A percentile compares a stretch with the other conserved stretches of the same genome.
Conservation (phyloP, 2,329 filamentous ascomycete species). For the Penicillium sp. region DNA sequence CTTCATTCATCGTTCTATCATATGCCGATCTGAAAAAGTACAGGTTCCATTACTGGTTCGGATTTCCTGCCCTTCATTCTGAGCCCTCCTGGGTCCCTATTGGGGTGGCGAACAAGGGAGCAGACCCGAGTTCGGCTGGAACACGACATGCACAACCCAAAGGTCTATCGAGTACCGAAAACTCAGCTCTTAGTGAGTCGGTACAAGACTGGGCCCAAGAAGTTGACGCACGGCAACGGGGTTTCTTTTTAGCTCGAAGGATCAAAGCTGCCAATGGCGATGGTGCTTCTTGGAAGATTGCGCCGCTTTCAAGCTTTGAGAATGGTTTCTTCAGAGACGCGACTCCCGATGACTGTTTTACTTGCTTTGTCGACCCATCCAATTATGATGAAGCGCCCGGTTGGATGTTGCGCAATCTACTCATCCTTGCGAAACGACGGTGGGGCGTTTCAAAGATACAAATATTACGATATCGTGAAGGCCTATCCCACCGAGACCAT, state of each 20-base stretch:
- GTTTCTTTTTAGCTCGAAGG: slow-evolving; percentile 94
- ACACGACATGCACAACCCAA: slow-evolving; percentile 27
- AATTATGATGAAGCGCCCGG: slow-evolving; percentile 86
- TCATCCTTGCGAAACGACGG: slow-evolving; percentile 81
- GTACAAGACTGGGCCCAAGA: slow-evolving; percentile 87
- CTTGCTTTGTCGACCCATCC: slow-evolving; percentile 90
- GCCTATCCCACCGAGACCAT: slow-evolving; percentile 75
- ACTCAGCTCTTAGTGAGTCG: slow-evolving; percentile 75
- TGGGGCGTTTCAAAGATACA: slow-evolving; percentile 79
- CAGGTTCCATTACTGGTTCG: slow-evolving; percentile 97
- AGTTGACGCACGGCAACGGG: slow-evolving; percentile 81
- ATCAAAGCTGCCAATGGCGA: slow-evolving; percentile 3
- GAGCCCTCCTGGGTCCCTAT: slow-evolving; percentile 78
- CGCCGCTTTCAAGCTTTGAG: slow-evolving; percentile 77
- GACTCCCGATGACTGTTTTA: slow-evolving; percentile 73
- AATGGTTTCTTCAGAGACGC: slow-evolving; percentile 81
- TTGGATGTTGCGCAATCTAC: slow-evolving; percentile 89
- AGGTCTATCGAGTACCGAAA: slow-evolving; percentile 69
- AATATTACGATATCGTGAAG: slow-evolving; percentile 88
- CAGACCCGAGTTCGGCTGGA: slow-evolving; percentile 26
- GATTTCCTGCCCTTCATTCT: slow-evolving; percentile 90
- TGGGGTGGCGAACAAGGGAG: slow-evolving; percentile 26
- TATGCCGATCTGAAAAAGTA: slow-evolving; percentile 98
- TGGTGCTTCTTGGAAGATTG: slow-evolving; percentile 70
- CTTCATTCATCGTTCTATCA: slow-evolving; percentile 86